Conservation (phyloP, 495 filamentous ascomycete genomes). For the Parathielavia appendiculata region DNA sequence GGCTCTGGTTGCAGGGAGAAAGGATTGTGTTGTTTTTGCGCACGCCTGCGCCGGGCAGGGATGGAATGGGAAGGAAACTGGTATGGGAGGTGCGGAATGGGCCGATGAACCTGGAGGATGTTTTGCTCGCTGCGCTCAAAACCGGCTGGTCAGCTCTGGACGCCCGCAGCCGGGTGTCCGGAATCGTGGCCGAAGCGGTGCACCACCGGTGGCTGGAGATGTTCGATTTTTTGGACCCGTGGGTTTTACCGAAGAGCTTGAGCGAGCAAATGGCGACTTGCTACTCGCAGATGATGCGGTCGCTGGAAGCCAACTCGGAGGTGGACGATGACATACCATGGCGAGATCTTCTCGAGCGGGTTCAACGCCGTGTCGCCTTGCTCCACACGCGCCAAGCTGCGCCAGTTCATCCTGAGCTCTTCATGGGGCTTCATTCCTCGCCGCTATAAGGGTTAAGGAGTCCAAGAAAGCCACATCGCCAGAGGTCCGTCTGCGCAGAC, state of each 20-base stretch:
- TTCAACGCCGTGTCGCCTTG: conserved; percentile 25
- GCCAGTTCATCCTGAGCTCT: neutral
- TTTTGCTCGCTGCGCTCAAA: conserved; percentile 23
- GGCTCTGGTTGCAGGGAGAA: neutral
- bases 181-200: conserved; percentile 26
- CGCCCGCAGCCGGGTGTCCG: conserved; percentile 11
- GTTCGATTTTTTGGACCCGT: conserved; percentile 29
- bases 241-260: neutral
- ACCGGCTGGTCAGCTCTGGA: neutral
- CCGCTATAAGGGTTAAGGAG: too few relatives aligned
- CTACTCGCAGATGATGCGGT: conserved; percentile 29
- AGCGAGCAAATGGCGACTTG: conserved; percentile 12
- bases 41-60: conserved; percentile 12
- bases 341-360: conserved; percentile 28
- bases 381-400: conserved; percentile 1
- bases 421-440: neutral
- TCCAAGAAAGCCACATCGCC: neutral
- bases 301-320: conserved; percentile 32
- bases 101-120: conserved; percentile 24
- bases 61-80: neutral
- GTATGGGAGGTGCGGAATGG: conserved; percentile 1
- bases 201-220: conserved; percentile 35
- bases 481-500: conserved; percentile 23
- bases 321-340: conserved; percentile 20
- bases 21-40: conserved; percentile 28